A percentile compares a stretch with the other conserved stretches of the same genome.
These are phyloP conservation scores for Globisporangium abappressorium DNA, from an alignment of 352 stramenopile genomes.

Conservation along the genomic window DNA sequence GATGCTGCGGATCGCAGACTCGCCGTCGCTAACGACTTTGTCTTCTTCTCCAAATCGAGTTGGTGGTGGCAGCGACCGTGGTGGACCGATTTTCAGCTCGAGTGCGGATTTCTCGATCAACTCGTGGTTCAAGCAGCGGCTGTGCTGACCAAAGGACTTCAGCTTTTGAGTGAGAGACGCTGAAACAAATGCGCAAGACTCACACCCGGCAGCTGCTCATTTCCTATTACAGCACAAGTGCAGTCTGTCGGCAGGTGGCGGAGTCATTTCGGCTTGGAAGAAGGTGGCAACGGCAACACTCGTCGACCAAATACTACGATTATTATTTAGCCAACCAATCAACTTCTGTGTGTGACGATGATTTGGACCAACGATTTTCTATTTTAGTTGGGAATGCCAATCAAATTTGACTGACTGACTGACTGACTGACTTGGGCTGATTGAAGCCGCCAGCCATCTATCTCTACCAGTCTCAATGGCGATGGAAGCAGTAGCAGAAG, in stretches of 20 bases:
- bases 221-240: too few species aligned
- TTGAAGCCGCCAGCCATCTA: not conserved
- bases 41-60: not conserved
- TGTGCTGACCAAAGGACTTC: not conserved
- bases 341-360: not conserved
- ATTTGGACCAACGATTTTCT: not conserved
- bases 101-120: conserved; percentile 40
- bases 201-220: too few species aligned
- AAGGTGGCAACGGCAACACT: not conserved
- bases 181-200: too few species aligned
- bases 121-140: conserved; percentile 34
- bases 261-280: not conserved
- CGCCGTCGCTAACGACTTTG: not conserved
- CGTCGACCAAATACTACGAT: not conserved
- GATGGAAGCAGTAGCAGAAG: not conserved
- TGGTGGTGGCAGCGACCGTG: not conserved
- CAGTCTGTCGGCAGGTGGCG: not conserved
- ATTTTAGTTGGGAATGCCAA: not conserved
- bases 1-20: conserved; percentile 15
- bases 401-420: not conserved
- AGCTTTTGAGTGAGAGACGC: too few species aligned
- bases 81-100: conserved; percentile 27
- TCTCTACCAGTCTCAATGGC: not conserved
- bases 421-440: too few species aligned
- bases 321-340: not conserved